Evolutionary conservation across 2,329 filamentous ascomycete species (phyloP).

Genomic region (Paecilomyces niveus): DNA sequence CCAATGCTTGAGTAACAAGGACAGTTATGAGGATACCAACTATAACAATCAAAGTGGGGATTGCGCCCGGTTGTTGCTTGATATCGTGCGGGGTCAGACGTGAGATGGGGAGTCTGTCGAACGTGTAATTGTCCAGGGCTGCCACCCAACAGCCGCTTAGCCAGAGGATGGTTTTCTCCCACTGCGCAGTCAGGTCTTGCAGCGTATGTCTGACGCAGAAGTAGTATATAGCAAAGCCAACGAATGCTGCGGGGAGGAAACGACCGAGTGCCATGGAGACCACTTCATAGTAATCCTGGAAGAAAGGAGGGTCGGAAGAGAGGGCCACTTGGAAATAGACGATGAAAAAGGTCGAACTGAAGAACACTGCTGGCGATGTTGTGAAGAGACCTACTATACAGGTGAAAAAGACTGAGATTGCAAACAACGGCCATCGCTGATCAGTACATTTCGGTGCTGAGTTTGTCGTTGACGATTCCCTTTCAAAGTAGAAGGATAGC

Average conservation of each 20-base stretch:
- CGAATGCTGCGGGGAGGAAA: conserved; percentile 54
- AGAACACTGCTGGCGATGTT: conserved; percentile 50
- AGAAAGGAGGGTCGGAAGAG: conserved; percentile 52
- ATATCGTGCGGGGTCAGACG: conserved; percentile 57
- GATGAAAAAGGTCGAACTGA: conserved; percentile 47
- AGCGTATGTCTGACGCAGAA: conserved; percentile 47
- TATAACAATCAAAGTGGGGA: conserved; percentile 50
- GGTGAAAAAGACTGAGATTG: conserved; percentile 49
- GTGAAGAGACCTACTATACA: conserved; percentile 50
- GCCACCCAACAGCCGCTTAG: conserved; percentile 55
- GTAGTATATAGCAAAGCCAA: conserved; percentile 50
- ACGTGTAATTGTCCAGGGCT: conserved; percentile 56
- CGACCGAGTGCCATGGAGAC: conserved; percentile 49
- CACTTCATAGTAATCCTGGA: conserved; percentile 48
- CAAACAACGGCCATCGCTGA: conserved; percentile 52
- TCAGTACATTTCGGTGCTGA: conserved; percentile 42
- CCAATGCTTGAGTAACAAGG: conserved; percentile 49
- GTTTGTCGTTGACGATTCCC: conserved; percentile 15
- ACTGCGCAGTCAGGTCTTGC: conserved; percentile 45
- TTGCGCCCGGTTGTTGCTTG: conserved; percentile 52
- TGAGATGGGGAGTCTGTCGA: conserved; percentile 56
- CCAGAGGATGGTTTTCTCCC: conserved; percentile 57
- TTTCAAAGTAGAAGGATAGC: conserved; percentile 49
- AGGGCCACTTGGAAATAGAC: conserved; percentile 56
- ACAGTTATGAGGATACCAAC: conserved; percentile 45